These are phyloP conservation scores for Sporisorium reilianum DNA, from an alignment of 1,284 basidiomycete species.

Conservation along the genomic window DNA sequence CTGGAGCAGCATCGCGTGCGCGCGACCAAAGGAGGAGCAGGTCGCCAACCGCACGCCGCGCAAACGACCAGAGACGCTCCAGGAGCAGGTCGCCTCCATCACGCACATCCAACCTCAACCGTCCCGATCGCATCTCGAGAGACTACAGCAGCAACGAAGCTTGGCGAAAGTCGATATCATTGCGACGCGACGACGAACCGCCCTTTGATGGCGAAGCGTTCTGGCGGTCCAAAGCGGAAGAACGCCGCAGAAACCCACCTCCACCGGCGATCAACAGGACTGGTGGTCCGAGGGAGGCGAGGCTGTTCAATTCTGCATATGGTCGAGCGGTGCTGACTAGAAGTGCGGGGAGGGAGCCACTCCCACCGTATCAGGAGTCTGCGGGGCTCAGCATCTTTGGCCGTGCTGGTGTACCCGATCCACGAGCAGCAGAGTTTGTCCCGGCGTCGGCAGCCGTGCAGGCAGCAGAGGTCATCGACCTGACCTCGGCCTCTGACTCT, in stretches of 20 bases:
- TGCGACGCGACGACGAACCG: constrained; percentile 3
- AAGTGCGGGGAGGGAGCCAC: no score
- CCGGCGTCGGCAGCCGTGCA: constrained; percentile 21
- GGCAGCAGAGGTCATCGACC: not conserved
- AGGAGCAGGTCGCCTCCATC: constrained; percentile 25
- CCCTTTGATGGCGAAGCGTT: constrained; percentile 26
- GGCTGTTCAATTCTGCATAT: constrained; percentile 27
- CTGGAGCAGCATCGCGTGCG: constrained; percentile 3
- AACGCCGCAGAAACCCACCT: constrained; percentile 26
- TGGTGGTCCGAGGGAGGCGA: constrained; percentile 10
- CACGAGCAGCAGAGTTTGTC: constrained; percentile 59
- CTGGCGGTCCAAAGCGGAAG: constrained; percentile 35
- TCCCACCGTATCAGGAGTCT: constrained; percentile 10
- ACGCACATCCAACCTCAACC: not conserved
- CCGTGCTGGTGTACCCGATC: constrained; percentile 62
- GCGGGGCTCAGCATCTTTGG: constrained; percentile 59
- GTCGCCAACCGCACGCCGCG: not conserved
- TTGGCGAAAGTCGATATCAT: constrained; percentile 7
- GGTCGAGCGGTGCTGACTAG: constrained; percentile 19
- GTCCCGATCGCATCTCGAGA: not conserved
- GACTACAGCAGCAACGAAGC: constrained; percentile 21
- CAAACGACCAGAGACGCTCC: constrained; percentile 7
- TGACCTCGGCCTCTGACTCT: no score
- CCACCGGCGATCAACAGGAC: constrained; percentile 11
- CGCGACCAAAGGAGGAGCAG: constrained; percentile 12